Base-by-base conservation (phyloP, 1,284 basidiomycete genomes). In the Puccinia hordei region DNA sequence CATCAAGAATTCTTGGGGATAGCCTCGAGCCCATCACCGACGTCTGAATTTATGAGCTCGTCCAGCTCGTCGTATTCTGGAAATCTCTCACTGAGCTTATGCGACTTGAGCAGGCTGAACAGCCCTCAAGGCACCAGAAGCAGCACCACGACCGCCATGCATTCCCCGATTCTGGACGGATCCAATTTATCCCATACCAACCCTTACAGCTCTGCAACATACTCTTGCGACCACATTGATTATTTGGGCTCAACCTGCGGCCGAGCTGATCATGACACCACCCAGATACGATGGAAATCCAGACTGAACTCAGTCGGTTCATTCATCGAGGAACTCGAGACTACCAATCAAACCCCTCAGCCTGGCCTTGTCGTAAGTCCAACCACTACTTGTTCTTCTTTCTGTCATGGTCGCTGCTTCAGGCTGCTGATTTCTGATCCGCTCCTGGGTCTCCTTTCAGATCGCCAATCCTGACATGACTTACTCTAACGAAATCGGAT, bases 221-320 rank as follows among this genome's bases (percentile, higher is more conserved):
- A 2, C 19, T 27, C 66, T 27, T 69, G 10, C n/a, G 66, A 49
- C n/a, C 12, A 69, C 15, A 8, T 24, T 27, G n/a, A 49, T 24
- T 9, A 49, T 51, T 2, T 38, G 8, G 44, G 44, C 63, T 13
- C 10, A 22, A 5, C n/a, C 33, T 66, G 27, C 24, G 27, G 30
- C n/a, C 24, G 57, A 13, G 15, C 27, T 13, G 10, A 22, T 33
- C 30, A 8, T 30, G 27, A 59, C 13, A 10, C 27, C 12, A 27
- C 57, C 3, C 63, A 44, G n/a, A 51, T 51, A 3, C 68, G 51
- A 22, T 72, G 69, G 69, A 72, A 55, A 72, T 72, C 69, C 10
- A 8, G 69, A 33, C 46, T 72, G 24, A 72, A 72, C 51, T 72
- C 69, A n/a, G 69, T 72, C 49, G 69, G 69, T 30, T 72, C 69